These are phyloP conservation scores for Przewalskia tangutica DNA, from an alignment of 257 asterid species.

Conservation along the genomic window DNA sequence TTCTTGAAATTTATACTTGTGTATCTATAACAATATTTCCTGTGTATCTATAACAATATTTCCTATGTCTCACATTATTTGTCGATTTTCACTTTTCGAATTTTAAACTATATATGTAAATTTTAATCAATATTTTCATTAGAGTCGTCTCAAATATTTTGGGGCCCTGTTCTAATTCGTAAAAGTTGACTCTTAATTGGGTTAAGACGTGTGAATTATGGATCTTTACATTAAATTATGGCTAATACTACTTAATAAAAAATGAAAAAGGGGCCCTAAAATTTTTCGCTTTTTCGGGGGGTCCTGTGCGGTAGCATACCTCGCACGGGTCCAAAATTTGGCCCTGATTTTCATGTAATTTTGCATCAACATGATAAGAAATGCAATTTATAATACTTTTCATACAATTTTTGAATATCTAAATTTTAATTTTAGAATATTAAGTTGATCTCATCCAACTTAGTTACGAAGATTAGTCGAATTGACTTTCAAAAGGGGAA, in stretches of 20 bases:
- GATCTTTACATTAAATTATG: no score
- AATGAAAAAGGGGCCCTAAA: no score
- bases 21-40: background rate
- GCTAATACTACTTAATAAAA: no score
- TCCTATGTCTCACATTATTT: background rate
- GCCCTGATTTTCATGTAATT: no score
- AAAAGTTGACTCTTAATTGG: no score
- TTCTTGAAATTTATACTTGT: background rate
- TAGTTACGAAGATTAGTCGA: background rate
- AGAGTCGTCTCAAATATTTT: no score
- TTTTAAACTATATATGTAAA: background rate
- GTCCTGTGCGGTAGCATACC: no score
- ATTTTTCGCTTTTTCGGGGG: no score
- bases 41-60: background rate
- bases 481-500: background rate
- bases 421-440: background rate
- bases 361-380: background rate
- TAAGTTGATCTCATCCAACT: background rate
- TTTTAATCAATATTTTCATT: background rate
- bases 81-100: background rate
- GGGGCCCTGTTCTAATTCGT: no score
- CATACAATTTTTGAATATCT: background rate
- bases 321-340: no score
- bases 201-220: no score
- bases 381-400: background rate